phyloP scores from a whole-genome alignment of 2,329 filamentous ascomycete species.

The Ophiocordyceps camponoti-saundersi region DNA sequence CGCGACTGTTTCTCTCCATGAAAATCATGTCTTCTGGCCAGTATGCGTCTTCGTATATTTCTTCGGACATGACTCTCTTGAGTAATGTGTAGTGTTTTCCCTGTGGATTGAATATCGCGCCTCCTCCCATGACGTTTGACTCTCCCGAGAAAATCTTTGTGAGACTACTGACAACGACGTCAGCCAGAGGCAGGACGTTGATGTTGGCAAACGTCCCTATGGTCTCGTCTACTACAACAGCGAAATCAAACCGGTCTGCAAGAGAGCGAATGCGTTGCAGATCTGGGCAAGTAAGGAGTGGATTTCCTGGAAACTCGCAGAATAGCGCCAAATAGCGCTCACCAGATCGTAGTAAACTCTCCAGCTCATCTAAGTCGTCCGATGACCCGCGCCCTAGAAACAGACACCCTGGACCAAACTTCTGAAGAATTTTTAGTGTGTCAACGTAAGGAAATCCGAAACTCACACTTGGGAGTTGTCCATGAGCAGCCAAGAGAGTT shows the following conservation, averaged over 20 bases:
- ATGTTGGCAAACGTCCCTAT: conserved; percentile 95
- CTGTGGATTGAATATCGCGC: conserved; percentile 45
- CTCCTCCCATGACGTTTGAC: conserved; percentile 95
- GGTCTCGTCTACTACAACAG: conserved; percentile 85
- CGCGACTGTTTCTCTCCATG: conserved; percentile 88
- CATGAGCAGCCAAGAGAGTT: conserved; percentile 47
- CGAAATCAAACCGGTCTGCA: conserved; percentile 73
- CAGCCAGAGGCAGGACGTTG: conserved; percentile 75
- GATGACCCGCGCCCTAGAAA: conserved; percentile 75
- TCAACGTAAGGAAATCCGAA: conserved; percentile 98
- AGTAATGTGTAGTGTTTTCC: conserved; percentile 53
- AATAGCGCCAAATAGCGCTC: conserved; percentile 72
- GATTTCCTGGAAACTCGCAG: conserved; percentile 91
- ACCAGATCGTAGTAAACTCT: conserved; percentile 50
- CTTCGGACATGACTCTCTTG: conserved; percentile 41
- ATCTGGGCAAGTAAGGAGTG: conserved; percentile 71
- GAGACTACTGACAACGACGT: conserved; percentile 84
- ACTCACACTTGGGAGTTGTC: conserved; percentile 59
- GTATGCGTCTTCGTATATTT: conserved; percentile 70
- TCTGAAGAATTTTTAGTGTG: conserved; percentile 85
- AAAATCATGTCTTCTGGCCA: conserved; percentile 92
- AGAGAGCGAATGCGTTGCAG: conserved; percentile 63
- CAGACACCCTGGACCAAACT: conserved; percentile 75
- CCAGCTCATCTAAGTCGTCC: conserved; percentile 69
- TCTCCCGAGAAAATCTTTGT: conserved; percentile 97